Conservation (phyloP, 2,329 filamentous ascomycete species). For the Ophiocordyceps camponoti-leonardi region DNA sequence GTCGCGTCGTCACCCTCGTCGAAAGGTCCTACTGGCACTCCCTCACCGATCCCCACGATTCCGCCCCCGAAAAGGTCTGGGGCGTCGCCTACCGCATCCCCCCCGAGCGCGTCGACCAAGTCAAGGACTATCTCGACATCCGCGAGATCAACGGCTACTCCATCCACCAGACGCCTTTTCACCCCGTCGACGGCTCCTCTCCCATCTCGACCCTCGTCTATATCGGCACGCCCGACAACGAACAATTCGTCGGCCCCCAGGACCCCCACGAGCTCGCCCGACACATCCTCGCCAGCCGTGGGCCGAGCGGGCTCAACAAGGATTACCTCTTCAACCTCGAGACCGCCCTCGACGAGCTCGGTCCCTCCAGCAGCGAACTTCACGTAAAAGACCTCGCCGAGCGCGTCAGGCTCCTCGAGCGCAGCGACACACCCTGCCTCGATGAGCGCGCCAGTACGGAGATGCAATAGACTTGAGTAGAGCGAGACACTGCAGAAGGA, state of each 20-base stretch:
- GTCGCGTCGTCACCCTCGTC: constrained; percentile 86
- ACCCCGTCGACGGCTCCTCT: constrained; percentile 24
- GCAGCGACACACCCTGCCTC: constrained; percentile 3
- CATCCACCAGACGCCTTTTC: constrained; percentile 78
- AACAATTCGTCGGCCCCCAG: constrained; percentile 78
- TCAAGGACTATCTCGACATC: constrained; percentile 82
- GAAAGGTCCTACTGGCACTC: constrained; percentile 68
- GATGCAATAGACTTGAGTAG: constrained; percentile 8
- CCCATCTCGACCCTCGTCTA: constrained; percentile 56
- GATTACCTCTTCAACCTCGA: constrained; percentile 82
- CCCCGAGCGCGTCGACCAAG: constrained; percentile 54
- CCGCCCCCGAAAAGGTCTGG: constrained; percentile 57
- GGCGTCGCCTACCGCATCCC: constrained; percentile 82
- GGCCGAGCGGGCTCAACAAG: constrained; percentile 75
- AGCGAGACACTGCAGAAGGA: background rate
- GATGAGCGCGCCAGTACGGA: constrained; percentile 8
- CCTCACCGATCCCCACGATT: constrained; percentile 48
- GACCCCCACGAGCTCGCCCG: constrained; percentile 60
- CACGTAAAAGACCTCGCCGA: constrained; percentile 72
- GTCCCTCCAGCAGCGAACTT: constrained; percentile 59
- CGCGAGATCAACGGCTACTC: constrained; percentile 95
- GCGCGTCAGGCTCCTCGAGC: constrained; percentile 45
- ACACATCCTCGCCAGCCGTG: constrained; percentile 60
- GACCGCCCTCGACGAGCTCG: constrained; percentile 52
- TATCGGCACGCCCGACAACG: constrained; percentile 84